Evolutionary conservation across 257 asterid species (phyloP), one percentile per base, ranked within the genome.

Genomic region (Echites panduratus): DNA sequence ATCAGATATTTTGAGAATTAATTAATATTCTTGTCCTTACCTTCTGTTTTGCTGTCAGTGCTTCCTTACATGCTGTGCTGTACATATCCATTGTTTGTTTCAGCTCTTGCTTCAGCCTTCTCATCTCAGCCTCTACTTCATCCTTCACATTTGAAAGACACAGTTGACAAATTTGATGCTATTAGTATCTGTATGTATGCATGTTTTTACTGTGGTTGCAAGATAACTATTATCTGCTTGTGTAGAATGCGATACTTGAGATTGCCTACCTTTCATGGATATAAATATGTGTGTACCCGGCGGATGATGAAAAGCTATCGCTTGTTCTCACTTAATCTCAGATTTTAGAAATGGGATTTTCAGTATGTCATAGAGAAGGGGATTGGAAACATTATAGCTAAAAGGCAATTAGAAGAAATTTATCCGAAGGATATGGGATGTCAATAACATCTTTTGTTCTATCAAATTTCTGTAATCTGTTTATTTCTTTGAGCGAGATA

Each of bases 71-170:
- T 38, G 96, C 98, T 22, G 88, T 70, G 89, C 95, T 94, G 84
- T 94, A 94, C 98, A 91, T 87, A 77, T 89, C 97, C 96, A 93
- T 91, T 56, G 97, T 93, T 81, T 89, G 98, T 83, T 79, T 89
- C 77, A 89, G 96, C 82, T 93, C 97, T 82, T 80, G 86, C 83
- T 91, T 91, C 20, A 94, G 93, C 83, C 97, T 86, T 86, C 95
- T 85, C 97, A 94, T 87, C 89, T 94, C 97, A 61, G 95, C 96
- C 82, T 94, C 98, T 2, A 91, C 86, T 0, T 89, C 96, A 43
- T 94, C 96, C 98, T 91, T 79, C 68, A 80, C 47, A 54, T 79
- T 48, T 24, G 45, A 80, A 44, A 65, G 56, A 24, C 38, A 35
- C 8, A 47, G 57, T 43, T 49, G 11, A 49, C 29, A 73, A 65